A percentile compares a stretch with the other conserved stretches of the same genome.
Evolutionary conservation across 306 rosid species (phyloP).

Genomic region (Gastrolobium bilobum): DNA sequence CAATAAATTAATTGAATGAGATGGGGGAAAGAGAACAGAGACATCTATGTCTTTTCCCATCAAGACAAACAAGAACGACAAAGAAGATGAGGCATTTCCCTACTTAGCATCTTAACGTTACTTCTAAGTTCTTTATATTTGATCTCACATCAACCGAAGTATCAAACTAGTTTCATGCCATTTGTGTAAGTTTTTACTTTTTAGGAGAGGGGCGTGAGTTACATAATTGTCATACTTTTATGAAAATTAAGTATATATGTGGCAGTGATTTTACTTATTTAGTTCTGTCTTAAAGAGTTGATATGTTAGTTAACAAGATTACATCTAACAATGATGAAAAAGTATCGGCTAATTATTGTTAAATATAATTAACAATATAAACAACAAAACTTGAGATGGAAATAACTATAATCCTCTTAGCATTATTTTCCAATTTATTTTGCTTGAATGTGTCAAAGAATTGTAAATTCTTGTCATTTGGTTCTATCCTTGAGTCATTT

Average conservation of each 20-base stretch:
- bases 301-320: not conserved
- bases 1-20: slow-evolving; percentile 35
- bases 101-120: slow-evolving; percentile 23
- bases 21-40: slow-evolving; percentile 36
- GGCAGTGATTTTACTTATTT: not conserved
- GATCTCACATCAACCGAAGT: not conserved
- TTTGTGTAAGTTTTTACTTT: not conserved
- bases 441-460: too few species aligned
- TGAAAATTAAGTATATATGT: not conserved
- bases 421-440: too few species aligned
- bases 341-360: too few species aligned
- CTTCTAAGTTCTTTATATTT: slow-evolving; percentile 27
- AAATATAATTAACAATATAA: too few species aligned
- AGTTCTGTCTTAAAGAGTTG: too few species aligned
- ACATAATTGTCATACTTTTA: not conserved
- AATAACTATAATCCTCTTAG: too few species aligned
- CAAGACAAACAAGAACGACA: slow-evolving; percentile 46
- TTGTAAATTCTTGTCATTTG: too few species aligned
- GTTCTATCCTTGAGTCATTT: too few species aligned
- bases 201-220: not conserved
- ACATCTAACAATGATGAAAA: not conserved
- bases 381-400: too few species aligned
- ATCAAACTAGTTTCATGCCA: not conserved
- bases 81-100: slow-evolving; percentile 28
- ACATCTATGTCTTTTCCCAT: slow-evolving; percentile 44